Conservation (phyloP, 1,284 basidiomycete genomes). For the Porodaedalea pini region DNA sequence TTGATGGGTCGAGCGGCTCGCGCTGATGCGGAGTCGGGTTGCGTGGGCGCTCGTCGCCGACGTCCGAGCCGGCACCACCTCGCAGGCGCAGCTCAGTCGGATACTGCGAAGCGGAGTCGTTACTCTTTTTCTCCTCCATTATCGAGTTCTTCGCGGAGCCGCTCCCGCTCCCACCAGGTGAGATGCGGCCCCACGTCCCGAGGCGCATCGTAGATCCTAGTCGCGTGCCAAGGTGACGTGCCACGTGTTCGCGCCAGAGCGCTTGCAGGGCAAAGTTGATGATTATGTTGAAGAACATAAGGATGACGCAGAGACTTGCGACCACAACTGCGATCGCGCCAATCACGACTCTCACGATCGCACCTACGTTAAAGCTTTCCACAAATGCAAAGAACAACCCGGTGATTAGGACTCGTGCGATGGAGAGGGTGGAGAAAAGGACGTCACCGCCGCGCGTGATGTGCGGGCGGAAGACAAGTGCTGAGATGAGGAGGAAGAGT, state of each 20-base stretch:
- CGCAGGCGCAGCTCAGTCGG: conserved; percentile 11
- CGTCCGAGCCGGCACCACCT: conserved; percentile 24
- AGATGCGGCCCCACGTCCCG: conserved; percentile 7
- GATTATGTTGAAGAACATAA: conserved; percentile 59
- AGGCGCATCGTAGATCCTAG: conserved; percentile 27
- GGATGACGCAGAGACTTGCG: conserved; percentile 51
- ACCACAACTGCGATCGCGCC: conserved; percentile 33
- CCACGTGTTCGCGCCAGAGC: conserved; percentile 25
- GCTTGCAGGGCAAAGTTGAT: conserved; percentile 39
- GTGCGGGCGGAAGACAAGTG: conserved; percentile 55
- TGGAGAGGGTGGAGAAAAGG: conserved; percentile 59
- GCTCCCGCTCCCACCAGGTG: neutral
- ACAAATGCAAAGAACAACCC: conserved; percentile 69
- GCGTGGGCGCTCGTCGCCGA: conserved; percentile 37
- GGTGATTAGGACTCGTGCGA: conserved; percentile 59
- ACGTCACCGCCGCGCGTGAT: conserved; percentile 56
- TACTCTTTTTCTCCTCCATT: conserved; percentile 7
- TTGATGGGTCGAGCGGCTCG: conserved; percentile 38
- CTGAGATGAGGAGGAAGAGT: conserved; percentile 49
- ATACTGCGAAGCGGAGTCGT: neutral
- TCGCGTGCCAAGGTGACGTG: conserved; percentile 21
- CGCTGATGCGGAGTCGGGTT: conserved; percentile 56
- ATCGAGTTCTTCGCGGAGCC: neutral
- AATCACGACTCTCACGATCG: conserved; percentile 70
- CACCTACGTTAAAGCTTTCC: conserved; percentile 49